A percentile compares a stretch with the other conserved stretches of the same genome.
phyloP scores from a whole-genome alignment of 805 yeast species.

The Clavispora carvajalis region DNA sequence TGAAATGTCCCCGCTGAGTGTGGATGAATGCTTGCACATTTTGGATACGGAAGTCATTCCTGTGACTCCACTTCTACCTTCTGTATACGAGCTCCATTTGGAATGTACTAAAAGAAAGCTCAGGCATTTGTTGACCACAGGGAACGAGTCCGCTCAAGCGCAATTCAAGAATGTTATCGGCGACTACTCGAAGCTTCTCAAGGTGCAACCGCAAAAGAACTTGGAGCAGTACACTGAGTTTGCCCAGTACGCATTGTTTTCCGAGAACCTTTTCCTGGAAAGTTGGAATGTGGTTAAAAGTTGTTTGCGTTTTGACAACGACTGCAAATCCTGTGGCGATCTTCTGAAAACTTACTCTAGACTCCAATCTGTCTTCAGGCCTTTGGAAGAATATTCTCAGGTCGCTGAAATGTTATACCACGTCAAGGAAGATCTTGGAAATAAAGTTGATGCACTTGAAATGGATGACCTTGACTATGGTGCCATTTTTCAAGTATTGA shows the following conservation, averaged over 20 bases:
- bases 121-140: background rate
- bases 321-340: slow-evolving; percentile 52
- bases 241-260: slow-evolving; percentile 37
- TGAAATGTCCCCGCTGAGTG: background rate
- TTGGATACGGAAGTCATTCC: slow-evolving; percentile 8
- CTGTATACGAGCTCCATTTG: slow-evolving; percentile 28
- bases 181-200: slow-evolving; percentile 24
- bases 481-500: slow-evolving; percentile 2
- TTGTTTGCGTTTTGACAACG: slow-evolving; percentile 78
- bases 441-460: slow-evolving; percentile 7
- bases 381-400: slow-evolving; percentile 42
- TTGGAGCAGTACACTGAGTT: slow-evolving; percentile 20
- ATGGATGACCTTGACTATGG: slow-evolving; percentile 6
- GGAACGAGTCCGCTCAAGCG: background rate
- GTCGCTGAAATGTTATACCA: slow-evolving; percentile 22
- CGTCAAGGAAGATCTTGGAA: slow-evolving; percentile 1
- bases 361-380: slow-evolving; percentile 34
- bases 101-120: slow-evolving; percentile 15
- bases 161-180: slow-evolving; percentile 3
- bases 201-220: slow-evolving; percentile 22
- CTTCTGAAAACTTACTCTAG: slow-evolving; percentile 50
- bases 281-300: slow-evolving; percentile 51
- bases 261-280: slow-evolving; percentile 47
- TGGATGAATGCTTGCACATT: background rate
- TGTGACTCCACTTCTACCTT: slow-evolving; percentile 41